Evolutionary conservation across 371 early-diverging fungal genomes (phyloP).

Genomic region (Entomophthora muscae): DNA sequence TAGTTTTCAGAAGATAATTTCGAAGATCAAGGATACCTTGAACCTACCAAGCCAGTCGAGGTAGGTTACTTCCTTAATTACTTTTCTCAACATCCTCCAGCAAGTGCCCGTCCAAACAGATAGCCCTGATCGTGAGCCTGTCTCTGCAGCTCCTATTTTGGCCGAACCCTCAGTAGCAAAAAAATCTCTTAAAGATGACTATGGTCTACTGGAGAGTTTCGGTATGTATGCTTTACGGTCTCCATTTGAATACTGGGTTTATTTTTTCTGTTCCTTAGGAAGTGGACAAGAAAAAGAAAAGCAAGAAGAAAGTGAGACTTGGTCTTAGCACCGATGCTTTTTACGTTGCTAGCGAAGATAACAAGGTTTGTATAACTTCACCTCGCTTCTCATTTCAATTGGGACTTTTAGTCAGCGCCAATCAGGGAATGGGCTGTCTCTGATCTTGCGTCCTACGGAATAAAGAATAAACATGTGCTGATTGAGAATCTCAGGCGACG

Average conservation of each 20-base stretch:
- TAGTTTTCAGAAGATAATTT: not conserved
- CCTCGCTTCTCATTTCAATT: not conserved
- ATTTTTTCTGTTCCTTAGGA: no score
- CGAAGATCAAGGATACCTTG: not conserved
- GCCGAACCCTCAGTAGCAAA: not conserved
- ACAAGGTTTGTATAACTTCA: slow-evolving; percentile 20
- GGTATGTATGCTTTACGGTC: no score
- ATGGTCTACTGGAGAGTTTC: slow-evolving; percentile 8
- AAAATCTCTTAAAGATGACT: slow-evolving; percentile 7
- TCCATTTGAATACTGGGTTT: no score
- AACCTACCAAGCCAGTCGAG: not conserved
- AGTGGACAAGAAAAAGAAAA: slow-evolving; percentile 55
- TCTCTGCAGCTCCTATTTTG: not conserved
- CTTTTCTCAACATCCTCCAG: no score
- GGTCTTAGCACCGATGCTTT: slow-evolving; percentile 46
- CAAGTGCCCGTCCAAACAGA: not conserved
- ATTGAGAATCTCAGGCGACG: not conserved
- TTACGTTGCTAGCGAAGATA: slow-evolving; percentile 47
- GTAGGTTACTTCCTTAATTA: not conserved
- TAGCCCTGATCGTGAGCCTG: not conserved
- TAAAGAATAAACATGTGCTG: not conserved
- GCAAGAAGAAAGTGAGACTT: slow-evolving; percentile 47
- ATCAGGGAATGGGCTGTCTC: not conserved
- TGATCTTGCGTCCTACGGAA: not conserved
- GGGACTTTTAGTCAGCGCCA: not conserved